Conservation (phyloP, 2,329 filamentous ascomycete species). For the Colletotrichum endophyticum region DNA sequence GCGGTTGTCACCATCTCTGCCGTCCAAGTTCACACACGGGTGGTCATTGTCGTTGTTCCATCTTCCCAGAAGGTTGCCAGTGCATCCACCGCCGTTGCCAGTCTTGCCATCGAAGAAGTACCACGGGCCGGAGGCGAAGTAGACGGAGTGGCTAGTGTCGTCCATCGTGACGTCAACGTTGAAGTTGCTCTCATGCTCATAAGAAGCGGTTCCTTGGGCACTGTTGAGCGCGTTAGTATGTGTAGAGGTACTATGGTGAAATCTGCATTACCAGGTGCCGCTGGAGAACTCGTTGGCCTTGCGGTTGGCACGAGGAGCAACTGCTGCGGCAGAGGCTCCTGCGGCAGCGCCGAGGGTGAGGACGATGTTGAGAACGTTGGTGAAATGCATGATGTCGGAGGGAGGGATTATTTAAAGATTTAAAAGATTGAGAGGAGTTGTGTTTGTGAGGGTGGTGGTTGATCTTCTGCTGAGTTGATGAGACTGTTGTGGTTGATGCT, state of each 20-base stretch:
- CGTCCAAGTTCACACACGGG: background rate
- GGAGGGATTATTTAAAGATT: background rate
- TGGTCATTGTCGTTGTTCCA: background rate
- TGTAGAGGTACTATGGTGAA: background rate
- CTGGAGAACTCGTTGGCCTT: background rate
- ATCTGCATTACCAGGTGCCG: background rate
- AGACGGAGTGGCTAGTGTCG: conserved; percentile 4
- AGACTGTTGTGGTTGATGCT: background rate
- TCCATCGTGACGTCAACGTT: conserved; percentile 4
- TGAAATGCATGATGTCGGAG: background rate
- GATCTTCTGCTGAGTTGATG: background rate
- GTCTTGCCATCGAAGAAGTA: background rate
- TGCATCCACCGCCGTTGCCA: background rate
- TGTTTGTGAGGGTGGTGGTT: background rate
- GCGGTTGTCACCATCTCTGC: background rate
- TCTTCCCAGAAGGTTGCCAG: background rate
- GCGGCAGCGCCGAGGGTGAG: background rate
- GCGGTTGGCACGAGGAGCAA: background rate
- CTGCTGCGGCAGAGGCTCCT: background rate
- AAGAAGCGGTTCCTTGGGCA: background rate
- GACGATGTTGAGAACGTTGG: background rate
- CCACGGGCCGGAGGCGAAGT: conserved; percentile 6
- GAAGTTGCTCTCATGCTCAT: conserved; percentile 7
- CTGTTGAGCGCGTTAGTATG: background rate
- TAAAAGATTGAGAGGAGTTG: background rate